A percentile compares a stretch with the other conserved stretches of the same genome.
These are phyloP conservation scores for Cystobasidium ongulense DNA, from an alignment of 768 basidiomycete genomes.

Conservation along the genomic window DNA sequence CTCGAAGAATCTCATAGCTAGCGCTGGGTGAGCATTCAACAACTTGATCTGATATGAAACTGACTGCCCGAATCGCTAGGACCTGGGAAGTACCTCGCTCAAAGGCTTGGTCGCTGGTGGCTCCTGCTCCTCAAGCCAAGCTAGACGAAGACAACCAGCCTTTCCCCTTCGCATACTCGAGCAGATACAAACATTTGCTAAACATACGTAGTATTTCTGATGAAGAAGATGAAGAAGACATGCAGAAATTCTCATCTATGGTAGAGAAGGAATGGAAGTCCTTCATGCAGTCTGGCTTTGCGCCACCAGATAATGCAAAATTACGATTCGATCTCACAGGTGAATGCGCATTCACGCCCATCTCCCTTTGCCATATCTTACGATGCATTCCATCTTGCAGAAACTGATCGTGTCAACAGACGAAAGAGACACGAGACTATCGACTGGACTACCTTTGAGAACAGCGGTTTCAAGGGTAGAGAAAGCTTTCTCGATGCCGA, in stretches of 20 bases:
- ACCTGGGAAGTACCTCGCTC: conserved; percentile 50
- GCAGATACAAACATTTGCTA: conserved; percentile 39
- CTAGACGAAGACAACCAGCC: background rate
- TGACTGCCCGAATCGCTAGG: background rate
- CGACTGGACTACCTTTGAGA: conserved; percentile 40
- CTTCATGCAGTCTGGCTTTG: conserved; percentile 57
- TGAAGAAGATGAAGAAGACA: conserved; percentile 34
- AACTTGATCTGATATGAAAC: background rate
- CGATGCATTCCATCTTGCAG: conserved; percentile 43
- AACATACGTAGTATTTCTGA: conserved; percentile 38
- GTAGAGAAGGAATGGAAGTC: conserved; percentile 63
- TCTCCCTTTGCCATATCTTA: background rate
- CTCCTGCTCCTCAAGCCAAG: background rate
- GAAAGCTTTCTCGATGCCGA: conserved; percentile 36
- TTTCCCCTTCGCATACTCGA: conserved; percentile 28
- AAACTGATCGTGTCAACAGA: conserved; percentile 65
- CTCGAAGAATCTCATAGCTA: conserved; percentile 71
- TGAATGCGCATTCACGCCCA: background rate
- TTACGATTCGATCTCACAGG: conserved; percentile 79
- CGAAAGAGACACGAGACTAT: conserved; percentile 34
- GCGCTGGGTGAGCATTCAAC: conserved; percentile 44
- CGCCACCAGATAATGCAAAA: conserved; percentile 57
- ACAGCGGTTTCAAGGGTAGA: conserved; percentile 38
- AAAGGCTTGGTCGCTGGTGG: conserved; percentile 36
- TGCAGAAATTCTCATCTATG: conserved; percentile 30